Percentiles rank a stretch among this genome's conserved stretches.
phyloP scores from a whole-genome alignment of 306 rosid genomes.

The Vicia sativa region DNA sequence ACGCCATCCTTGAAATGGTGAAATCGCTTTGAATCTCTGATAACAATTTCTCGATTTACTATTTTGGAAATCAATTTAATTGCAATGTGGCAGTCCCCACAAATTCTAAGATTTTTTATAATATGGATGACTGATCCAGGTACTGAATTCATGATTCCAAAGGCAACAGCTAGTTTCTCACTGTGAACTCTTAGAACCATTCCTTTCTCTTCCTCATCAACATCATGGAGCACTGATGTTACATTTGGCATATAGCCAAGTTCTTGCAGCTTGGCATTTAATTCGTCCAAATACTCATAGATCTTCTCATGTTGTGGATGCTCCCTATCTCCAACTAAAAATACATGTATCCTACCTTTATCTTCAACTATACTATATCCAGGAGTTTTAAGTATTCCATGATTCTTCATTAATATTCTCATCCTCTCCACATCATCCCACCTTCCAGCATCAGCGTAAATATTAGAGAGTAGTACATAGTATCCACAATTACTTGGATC shows the following conservation, averaged over 20 bases:
- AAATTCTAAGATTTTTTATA: conserved; percentile 73
- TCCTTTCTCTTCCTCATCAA: conserved; percentile 82
- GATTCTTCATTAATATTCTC: conserved; percentile 68
- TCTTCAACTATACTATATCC: conserved; percentile 81
- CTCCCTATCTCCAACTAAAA: conserved; percentile 77
- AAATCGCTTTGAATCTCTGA: conserved; percentile 77
- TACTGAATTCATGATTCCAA: conserved; percentile 67
- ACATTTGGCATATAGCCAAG: conserved; percentile 62
- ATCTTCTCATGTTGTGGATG: conserved; percentile 70
- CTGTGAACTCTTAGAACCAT: conserved; percentile 76
- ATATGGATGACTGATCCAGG: conserved; percentile 64
- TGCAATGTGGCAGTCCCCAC: conserved; percentile 69
- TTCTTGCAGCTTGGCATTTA: conserved; percentile 63
- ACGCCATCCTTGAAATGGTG: conserved; percentile 74
- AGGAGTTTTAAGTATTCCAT: conserved; percentile 66
- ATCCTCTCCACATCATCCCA: conserved; percentile 74
- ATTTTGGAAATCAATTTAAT: conserved; percentile 68
- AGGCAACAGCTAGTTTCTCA: conserved; percentile 84
- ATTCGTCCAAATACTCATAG: conserved; percentile 59
- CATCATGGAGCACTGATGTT: conserved; percentile 70
- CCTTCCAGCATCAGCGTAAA: conserved; percentile 79
- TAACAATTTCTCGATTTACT: conserved; percentile 59
- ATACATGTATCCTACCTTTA: conserved; percentile 69
- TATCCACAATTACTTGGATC: conserved; percentile 77
- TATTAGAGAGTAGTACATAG: conserved; percentile 73